Evolutionary conservation across 1,139 yeast genomes (phyloP), one percentile per base, ranked within the genome.

Genomic region (Taphrina wiesneri): DNA sequence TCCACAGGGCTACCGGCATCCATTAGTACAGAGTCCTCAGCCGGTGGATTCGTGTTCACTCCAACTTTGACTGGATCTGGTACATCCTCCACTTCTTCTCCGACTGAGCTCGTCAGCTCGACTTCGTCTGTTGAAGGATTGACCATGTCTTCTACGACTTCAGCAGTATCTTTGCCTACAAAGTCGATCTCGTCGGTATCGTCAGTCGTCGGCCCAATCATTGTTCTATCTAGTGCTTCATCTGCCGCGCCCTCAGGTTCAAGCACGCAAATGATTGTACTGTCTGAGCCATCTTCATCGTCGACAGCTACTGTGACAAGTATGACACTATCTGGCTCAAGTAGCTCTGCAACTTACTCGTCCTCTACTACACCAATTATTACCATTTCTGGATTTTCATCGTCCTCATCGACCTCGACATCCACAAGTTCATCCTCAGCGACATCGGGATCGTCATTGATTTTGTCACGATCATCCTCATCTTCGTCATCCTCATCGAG

Each of bases 351-450:
- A n/a, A n/a, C n/a, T n/a, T n/a, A n/a, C n/a, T n/a, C n/a, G n/a
- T n/a, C n/a, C n/a, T n/a, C n/a, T 11, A 32, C 15, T 15, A 32
- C 36, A 15, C 15, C 9, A 4, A 32, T 15, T 11, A 15, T 32
- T 15, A 32, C 15, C 36, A 11, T 15, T 23, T 30, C 23, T 19
- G 7, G 11, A 7, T 59, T 26, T 4, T 72, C 75, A 79, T 70
- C 73, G 74, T 67, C 74, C 77, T 70, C 78, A 78, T 73, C 77
- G 69, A 70, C 64, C 76, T 68, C 75, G 72, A 59, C 72, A 71
- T 53, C 75, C 74, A 66, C 74, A 78, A 68, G 51, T 69, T 70
- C 65, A 4, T 43, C 67, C 17, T 70, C 69, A 15, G 9, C 15
- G 30, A 56, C 71, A 15, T 41, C 26, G 2, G 34, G 28, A 19